A percentile compares a stretch with the other conserved stretches of the same genome.
phyloP scores from a whole-genome alignment of 495 filamentous ascomycete species.

The Penicillium antarcticum region DNA sequence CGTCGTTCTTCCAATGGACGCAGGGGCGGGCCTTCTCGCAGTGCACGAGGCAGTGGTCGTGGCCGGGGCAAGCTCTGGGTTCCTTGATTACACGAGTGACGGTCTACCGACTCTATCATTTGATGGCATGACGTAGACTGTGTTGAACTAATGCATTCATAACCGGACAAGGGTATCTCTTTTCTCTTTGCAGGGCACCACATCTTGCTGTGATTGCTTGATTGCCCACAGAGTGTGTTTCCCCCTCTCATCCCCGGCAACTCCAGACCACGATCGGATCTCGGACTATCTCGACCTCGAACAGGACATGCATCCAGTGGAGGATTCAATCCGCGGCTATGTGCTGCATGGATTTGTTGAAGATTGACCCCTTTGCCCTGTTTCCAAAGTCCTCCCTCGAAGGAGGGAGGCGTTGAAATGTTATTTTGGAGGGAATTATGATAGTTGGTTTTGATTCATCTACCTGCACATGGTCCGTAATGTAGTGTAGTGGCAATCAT shows the following conservation, averaged over 20 bases:
- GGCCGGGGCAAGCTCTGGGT: slow-evolving; percentile 54
- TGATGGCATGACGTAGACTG: slow-evolving; percentile 18
- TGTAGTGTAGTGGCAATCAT: no score
- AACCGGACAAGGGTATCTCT: slow-evolving; percentile 19
- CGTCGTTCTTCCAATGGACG: slow-evolving; percentile 32
- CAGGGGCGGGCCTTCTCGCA: slow-evolving; percentile 30
- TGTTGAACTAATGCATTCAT: slow-evolving; percentile 18
- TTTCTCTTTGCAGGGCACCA: slow-evolving; percentile 17
- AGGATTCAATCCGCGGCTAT: slow-evolving; percentile 43
- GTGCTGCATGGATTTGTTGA: slow-evolving; percentile 14
- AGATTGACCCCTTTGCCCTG: slow-evolving; percentile 9
- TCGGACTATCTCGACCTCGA: slow-evolving; percentile 4
- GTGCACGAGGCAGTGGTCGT: slow-evolving; percentile 36
- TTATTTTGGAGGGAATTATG: slow-evolving; percentile 2
- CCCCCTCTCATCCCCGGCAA: slow-evolving; percentile 10
- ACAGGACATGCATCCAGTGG: slow-evolving; percentile 46
- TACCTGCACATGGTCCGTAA: background rate
- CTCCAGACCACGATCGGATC: slow-evolving; percentile 9
- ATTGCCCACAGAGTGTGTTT: slow-evolving; percentile 12
- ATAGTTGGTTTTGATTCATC: background rate
- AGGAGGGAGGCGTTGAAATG: slow-evolving; percentile 4
- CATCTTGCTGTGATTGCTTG: slow-evolving; percentile 11
- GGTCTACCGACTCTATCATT: slow-evolving; percentile 18
- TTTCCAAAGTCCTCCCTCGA: background rate
- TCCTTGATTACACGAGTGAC: slow-evolving; percentile 36